Evolutionary conservation across 2,329 filamentous ascomycete genomes (phyloP).

Genomic region (Colletotrichum sp.): DNA sequence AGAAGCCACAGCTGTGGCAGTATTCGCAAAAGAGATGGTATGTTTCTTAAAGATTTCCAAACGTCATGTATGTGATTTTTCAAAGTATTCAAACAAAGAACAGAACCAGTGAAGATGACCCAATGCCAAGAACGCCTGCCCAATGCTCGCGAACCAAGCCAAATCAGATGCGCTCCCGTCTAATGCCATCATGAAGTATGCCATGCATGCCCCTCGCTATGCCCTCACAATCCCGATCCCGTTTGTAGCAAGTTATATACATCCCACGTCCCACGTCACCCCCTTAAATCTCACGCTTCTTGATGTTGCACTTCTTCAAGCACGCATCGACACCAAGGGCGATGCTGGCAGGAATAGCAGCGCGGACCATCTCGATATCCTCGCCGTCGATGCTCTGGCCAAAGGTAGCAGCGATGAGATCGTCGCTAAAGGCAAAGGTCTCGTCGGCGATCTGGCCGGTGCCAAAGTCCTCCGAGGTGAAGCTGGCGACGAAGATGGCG

Average conservation of each 20-base stretch:
- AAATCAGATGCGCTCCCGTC: neutral
- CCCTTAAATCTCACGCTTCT: slow-evolving; percentile 18
- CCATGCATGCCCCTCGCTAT: neutral
- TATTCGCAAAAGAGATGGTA: neutral
- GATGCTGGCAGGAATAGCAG: slow-evolving; percentile 50
- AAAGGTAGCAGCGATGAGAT: slow-evolving; percentile 51
- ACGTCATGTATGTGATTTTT: neutral
- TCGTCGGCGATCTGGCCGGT: slow-evolving; percentile 56
- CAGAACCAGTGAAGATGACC: neutral
- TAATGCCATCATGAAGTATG: neutral
- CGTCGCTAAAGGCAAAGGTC: slow-evolving; percentile 50
- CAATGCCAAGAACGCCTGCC: neutral
- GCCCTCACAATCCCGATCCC: neutral
- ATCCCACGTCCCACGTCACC: neutral
- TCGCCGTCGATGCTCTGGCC: slow-evolving; percentile 50
- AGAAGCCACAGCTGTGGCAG: neutral
- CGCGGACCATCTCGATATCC: slow-evolving; percentile 50
- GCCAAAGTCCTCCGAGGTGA: slow-evolving; percentile 56
- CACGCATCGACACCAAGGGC: slow-evolving; percentile 57
- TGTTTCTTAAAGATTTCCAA: neutral
- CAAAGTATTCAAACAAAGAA: neutral
- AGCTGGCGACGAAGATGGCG: slow-evolving; percentile 55
- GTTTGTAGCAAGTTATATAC: neutral
- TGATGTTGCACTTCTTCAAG: slow-evolving; percentile 50
- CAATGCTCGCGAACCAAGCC: neutral